Percentiles rank a stretch among this genome's conserved stretches.
These are phyloP conservation scores for Oryza glaberrima DNA, from an alignment of 176 grass and related monocot species.

Conservation along the genomic window DNA sequence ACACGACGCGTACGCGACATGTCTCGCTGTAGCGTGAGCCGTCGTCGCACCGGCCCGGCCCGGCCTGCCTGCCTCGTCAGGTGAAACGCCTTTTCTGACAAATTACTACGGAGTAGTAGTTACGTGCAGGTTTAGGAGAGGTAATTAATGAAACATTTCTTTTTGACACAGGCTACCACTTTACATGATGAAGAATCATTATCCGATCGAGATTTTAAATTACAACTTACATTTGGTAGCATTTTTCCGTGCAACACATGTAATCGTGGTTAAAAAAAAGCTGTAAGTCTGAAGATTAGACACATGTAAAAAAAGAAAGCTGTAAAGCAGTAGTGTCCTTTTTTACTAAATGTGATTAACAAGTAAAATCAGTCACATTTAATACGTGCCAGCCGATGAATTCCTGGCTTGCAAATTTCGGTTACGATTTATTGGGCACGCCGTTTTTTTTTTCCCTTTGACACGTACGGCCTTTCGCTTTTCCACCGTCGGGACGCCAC, in stretches of 20 bases:
- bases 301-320: no score
- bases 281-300: no score
- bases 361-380: neutral
- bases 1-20: neutral
- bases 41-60: neutral
- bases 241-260: neutral
- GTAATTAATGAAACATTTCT: neutral
- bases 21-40: neutral
- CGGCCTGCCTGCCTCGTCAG: neutral
- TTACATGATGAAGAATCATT: neutral
- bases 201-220: neutral
- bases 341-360: neutral
- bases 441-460: neutral
- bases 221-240: neutral
- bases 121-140: neutral
- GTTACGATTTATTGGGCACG: neutral
- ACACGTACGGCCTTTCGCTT: neutral
- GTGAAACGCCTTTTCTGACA: neutral
- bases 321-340: no score
- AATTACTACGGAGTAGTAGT: neutral
- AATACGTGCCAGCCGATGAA: neutral
- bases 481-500: neutral
- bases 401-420: neutral
- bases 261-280: neutral
- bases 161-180: neutral